A percentile compares a stretch with the other conserved stretches of the same genome.
Evolutionary conservation across 495 filamentous ascomycete genomes (phyloP).

Genomic region (Podospora conica): DNA sequence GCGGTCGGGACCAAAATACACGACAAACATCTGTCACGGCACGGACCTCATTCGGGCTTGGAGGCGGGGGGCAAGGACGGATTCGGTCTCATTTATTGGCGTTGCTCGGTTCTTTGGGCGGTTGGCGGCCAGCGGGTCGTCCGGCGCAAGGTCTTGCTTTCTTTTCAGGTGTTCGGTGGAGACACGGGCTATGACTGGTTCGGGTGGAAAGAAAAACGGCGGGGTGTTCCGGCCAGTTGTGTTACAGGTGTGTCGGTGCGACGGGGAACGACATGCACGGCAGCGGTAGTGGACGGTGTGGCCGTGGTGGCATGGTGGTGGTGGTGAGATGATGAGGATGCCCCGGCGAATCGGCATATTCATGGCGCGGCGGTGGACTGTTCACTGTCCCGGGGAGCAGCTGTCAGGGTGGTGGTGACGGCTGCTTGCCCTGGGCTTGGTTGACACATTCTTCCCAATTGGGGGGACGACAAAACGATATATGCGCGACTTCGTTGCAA

Average conservation of each 20-base stretch:
- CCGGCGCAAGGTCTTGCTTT: constrained; percentile 4
- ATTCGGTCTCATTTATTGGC: constrained; percentile 12
- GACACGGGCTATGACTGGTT: background rate
- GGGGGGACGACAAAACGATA: background rate
- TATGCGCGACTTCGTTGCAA: background rate
- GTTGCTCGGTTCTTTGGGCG: constrained; percentile 4
- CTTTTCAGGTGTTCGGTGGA: background rate
- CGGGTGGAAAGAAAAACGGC: background rate
- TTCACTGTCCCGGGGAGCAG: background rate
- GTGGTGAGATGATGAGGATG: background rate
- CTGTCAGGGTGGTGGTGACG: background rate
- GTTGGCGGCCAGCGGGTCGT: constrained; percentile 1
- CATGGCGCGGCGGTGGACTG: background rate
- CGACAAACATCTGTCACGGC: constrained; percentile 1
- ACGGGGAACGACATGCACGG: background rate
- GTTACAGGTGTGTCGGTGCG: background rate
- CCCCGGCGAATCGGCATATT: background rate
- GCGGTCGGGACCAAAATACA: background rate
- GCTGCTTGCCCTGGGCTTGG: background rate
- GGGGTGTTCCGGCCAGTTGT: background rate
- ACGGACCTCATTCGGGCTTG: background rate
- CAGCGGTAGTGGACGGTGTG: no score
- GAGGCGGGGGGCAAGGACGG: constrained; percentile 1
- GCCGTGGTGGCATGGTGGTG: background rate
- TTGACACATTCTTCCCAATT: background rate